Percentiles rank a stretch among this genome's conserved stretches.
Conservation (phyloP, 2,329 filamentous ascomycete species). For the Stenocarpella maydis region DNA sequence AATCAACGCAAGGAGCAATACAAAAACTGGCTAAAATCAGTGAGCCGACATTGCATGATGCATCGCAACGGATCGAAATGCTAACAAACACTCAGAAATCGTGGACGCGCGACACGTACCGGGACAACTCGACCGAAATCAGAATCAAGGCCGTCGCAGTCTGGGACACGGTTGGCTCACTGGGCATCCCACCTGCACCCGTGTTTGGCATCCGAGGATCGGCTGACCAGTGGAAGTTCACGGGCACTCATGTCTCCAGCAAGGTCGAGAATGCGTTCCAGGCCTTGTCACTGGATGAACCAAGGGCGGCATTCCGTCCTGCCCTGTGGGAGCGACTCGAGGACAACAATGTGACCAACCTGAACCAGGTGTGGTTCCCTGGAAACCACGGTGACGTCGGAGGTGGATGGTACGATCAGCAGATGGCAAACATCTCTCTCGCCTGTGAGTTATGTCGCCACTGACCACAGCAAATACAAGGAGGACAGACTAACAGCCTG, state of each 20-base stretch:
- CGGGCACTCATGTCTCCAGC: constrained; percentile 52
- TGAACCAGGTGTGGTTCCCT: constrained; percentile 62
- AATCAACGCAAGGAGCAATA: constrained; percentile 46
- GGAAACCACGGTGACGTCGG: constrained; percentile 70
- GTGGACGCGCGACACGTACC: constrained; percentile 48
- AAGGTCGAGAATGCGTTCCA: constrained; percentile 58
- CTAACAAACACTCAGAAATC: constrained; percentile 37
- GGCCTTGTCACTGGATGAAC: constrained; percentile 59
- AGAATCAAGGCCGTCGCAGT: constrained; percentile 56
- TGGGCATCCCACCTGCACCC: constrained; percentile 53
- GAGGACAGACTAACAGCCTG: not conserved
- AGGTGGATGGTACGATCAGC: constrained; percentile 61
- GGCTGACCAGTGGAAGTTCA: constrained; percentile 49
- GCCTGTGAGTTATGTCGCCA: constrained; percentile 41
- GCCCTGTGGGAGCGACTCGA: constrained; percentile 51
- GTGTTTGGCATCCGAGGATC: constrained; percentile 49
- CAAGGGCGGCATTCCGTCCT: constrained; percentile 51
- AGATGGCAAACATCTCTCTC: constrained; percentile 44
- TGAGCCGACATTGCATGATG: constrained; percentile 32
- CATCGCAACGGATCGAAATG: not conserved
- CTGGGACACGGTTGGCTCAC: constrained; percentile 58
- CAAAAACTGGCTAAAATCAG: constrained; percentile 47
- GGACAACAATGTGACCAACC: constrained; percentile 40
- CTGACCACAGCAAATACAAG: not conserved
- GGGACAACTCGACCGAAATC: constrained; percentile 46